Percentiles rank a stretch among this genome's conserved stretches.
Evolutionary conservation across 805 yeast genomes (phyloP).

Genomic region (Gaillardinia entomophila): DNA sequence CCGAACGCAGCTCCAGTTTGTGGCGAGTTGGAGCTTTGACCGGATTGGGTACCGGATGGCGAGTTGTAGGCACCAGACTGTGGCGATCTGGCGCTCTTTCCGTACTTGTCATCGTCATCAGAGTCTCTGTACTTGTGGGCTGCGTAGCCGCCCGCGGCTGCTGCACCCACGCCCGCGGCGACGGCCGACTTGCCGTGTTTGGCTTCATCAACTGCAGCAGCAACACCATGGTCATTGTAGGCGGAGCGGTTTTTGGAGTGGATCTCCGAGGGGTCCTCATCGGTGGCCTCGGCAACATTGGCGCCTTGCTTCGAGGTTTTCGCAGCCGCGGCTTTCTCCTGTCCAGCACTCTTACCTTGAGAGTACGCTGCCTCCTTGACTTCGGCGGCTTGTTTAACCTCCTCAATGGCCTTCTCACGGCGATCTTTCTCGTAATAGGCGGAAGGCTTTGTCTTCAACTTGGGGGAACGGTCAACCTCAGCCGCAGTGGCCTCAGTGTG

Average conservation of each 20-base stretch:
- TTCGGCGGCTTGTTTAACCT: slow-evolving; percentile 10
- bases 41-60: no score
- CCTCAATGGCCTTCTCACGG: slow-evolving; percentile 6
- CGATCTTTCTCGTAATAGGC: slow-evolving; percentile 11
- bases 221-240: slow-evolving; percentile 22
- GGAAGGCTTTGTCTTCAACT: slow-evolving; percentile 19
- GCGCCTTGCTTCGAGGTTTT: no score
- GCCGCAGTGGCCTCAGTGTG: slow-evolving; percentile 22
- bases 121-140: no score
- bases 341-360: no score
- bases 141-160: slow-evolving; percentile 8
- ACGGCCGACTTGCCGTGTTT: slow-evolving; percentile 3
- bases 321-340: no score
- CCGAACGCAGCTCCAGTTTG: no score
- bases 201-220: slow-evolving; percentile 12
- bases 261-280: slow-evolving; percentile 17
- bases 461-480: slow-evolving; percentile 7
- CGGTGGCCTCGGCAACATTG: no score
- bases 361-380: no score
- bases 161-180: slow-evolving; percentile 11
- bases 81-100: no score
- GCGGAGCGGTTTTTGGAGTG: slow-evolving; percentile 27
- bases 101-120: no score
- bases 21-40: no score
- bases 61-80: no score